These are phyloP conservation scores for Bimuria novae-zelandiae DNA, from an alignment of 2,329 filamentous ascomycete species.

Conservation along the genomic window DNA sequence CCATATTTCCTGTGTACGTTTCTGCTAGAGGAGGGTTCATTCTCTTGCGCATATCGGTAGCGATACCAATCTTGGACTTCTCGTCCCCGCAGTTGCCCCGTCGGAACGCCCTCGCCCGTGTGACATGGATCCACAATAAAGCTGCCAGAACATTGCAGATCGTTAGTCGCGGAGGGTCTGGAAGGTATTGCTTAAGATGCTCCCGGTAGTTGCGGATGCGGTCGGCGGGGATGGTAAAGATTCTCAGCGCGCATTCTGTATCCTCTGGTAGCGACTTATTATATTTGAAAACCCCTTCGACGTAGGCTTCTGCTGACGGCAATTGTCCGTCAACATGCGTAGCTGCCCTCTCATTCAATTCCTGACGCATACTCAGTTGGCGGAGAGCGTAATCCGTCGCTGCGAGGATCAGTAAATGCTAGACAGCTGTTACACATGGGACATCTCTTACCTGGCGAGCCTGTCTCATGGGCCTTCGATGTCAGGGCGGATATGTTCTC, in stretches of 20 bases:
- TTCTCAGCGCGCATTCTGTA: slow-evolving; percentile 30
- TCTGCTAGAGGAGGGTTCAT: slow-evolving; percentile 28
- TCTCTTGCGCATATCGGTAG: slow-evolving; percentile 35
- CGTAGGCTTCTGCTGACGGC: slow-evolving; percentile 34
- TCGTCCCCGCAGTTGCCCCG: slow-evolving; percentile 22
- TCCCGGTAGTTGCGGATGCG: slow-evolving; percentile 35
- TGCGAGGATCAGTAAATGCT: slow-evolving; percentile 19
- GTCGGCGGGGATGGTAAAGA: slow-evolving; percentile 35
- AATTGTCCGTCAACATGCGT: slow-evolving; percentile 6
- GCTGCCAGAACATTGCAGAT: slow-evolving; percentile 42
- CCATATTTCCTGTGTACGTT: slow-evolving; percentile 41
- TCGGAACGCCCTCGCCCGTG: slow-evolving; percentile 34
- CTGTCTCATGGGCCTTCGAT: slow-evolving; percentile 11
- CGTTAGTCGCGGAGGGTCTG: slow-evolving; percentile 24
- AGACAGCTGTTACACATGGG: not conserved
- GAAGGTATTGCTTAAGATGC: slow-evolving; percentile 23
- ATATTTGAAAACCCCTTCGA: slow-evolving; percentile 31
- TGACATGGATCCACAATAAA: slow-evolving; percentile 43
- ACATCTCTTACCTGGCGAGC: not conserved
- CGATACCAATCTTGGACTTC: slow-evolving; percentile 35
- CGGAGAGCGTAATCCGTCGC: slow-evolving; percentile 25
- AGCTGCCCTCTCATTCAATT: slow-evolving; percentile 27
- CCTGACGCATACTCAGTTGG: slow-evolving; percentile 26
- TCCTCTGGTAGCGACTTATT: slow-evolving; percentile 30
- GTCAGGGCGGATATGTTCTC: slow-evolving; percentile 26